phyloP scores from a whole-genome alignment of 345 rosid genomes.

The Eucalyptus virginea region DNA sequence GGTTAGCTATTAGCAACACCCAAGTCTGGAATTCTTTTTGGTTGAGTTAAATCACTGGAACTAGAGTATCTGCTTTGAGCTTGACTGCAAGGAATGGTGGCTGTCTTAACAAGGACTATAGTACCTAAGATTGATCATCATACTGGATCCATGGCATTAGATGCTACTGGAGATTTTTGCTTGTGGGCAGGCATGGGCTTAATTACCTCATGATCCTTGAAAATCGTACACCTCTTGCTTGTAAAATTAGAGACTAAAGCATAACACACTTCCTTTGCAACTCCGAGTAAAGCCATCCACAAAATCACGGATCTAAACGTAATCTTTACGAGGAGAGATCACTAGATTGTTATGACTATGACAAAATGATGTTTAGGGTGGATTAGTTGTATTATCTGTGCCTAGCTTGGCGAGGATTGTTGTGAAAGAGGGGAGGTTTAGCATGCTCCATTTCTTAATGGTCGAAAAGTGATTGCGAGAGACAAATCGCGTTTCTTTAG shows the following conservation, averaged over 20 bases:
- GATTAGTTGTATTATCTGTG: not conserved
- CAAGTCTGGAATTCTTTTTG: not conserved
- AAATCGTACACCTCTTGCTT: too few relatives aligned
- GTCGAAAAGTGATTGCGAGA: not conserved
- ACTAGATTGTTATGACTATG: not conserved
- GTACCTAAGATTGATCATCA: not conserved
- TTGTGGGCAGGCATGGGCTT: too few relatives aligned
- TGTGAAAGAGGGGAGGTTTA: not conserved
- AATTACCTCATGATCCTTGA: not conserved
- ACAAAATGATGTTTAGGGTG: not conserved
- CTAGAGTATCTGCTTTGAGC: not conserved
- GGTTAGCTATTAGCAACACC: not conserved
- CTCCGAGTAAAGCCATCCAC: too few relatives aligned
- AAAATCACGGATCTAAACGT: not conserved
- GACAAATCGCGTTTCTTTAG: not conserved
- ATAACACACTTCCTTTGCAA: too few relatives aligned
- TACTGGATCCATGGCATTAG: not conserved
- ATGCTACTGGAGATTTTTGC: not conserved
- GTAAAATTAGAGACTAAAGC: too few relatives aligned
- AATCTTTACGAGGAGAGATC: not conserved
- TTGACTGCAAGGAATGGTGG: not conserved
- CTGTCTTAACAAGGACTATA: not conserved
- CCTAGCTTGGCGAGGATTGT: not conserved
- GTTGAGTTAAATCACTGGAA: not conserved
- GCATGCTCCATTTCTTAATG: not conserved